Evolutionary conservation across 2,329 filamentous ascomycete species (phyloP), one percentile per base, ranked within the genome.

Genomic region (Colletotrichum sp.): DNA sequence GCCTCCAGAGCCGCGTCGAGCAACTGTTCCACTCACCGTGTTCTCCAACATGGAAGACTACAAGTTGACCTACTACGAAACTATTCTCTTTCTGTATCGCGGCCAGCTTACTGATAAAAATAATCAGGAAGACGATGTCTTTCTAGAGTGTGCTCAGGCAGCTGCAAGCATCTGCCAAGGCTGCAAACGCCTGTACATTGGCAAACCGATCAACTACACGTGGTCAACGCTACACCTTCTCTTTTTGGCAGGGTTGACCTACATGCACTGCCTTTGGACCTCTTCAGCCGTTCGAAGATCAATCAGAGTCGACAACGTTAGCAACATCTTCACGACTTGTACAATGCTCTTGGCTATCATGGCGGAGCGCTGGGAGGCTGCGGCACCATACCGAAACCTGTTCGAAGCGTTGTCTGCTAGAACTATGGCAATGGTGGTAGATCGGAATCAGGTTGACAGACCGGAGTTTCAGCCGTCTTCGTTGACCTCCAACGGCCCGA

Each of bases 251-350:
- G 76, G 74, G 0, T 71, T 77, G 38, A 76, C 68, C 16, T 80
- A 76, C 73, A 77, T 83, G 4, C 80, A 84, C 73, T 84, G 83
- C 62, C 79, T 85, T 5, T 84, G 82, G 83, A 79, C 76, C 21
- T 81, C 80, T 4, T 59, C 79, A 3, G 70, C 74, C 1, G 78
- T 74, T 1, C 77, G 80, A 5, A 61, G 74, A 32, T 36, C 65
- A 5, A 18, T 55, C 21, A 65, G 74, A 18, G 62, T 77, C 18
- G 73, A 77, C 6, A 61, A 78, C 4, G 74, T 81, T 12, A 82
- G 76, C 75, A 80, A 69, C 34, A 80, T 80, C 5, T 81, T 79
- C 69, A 81, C 78, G 9, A 78, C 77, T 32, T 82, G 82, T 59
- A 83, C 79, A 1, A 83, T 82, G 52, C 73, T 83, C 3, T 67